These are phyloP conservation scores for Torulaspora pretoriensis DNA, from an alignment of 1,139 yeast species.

Conservation along the genomic window DNA sequence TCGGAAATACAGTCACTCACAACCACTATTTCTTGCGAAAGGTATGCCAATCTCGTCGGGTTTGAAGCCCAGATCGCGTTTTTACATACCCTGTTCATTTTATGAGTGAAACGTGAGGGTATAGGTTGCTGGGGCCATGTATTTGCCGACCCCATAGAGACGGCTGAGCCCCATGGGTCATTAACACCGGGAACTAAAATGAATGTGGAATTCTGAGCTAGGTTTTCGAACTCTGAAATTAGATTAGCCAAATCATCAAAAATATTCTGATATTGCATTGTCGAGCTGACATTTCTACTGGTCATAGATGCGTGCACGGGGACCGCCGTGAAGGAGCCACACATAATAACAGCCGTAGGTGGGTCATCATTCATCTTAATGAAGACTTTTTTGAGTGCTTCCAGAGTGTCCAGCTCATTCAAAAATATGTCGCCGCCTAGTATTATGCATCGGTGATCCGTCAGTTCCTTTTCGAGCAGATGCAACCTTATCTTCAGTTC, in stretches of 20 bases:
- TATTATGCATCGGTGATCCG: conserved; percentile 56
- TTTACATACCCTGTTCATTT: conserved; percentile 61
- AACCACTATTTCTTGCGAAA: conserved; percentile 78
- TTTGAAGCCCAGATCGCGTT: conserved; percentile 70
- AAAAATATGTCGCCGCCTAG: conserved; percentile 72
- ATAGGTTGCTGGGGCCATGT: conserved; percentile 68
- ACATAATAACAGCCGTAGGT: conserved; percentile 58
- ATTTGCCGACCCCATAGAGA: conserved; percentile 61
- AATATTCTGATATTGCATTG: conserved; percentile 55
- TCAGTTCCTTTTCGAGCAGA: conserved; percentile 52
- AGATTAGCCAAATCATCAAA: conserved; percentile 68
- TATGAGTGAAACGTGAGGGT: conserved; percentile 64
- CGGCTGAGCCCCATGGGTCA: conserved; percentile 88
- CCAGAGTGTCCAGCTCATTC: conserved; percentile 54
- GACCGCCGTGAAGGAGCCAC: conserved; percentile 66
- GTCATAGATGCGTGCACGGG: conserved; percentile 49
- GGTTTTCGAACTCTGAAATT: conserved; percentile 46
- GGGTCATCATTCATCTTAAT: conserved; percentile 45
- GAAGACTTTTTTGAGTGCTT: conserved; percentile 60
- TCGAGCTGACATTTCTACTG: conserved; percentile 40
- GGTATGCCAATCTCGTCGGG: conserved; percentile 71
- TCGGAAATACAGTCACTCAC: conserved; percentile 68
- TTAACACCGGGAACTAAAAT: conserved; percentile 81
- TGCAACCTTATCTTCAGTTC: conserved; percentile 53
- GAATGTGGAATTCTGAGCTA: conserved; percentile 46